A percentile compares a stretch with the other conserved stretches of the same genome.
phyloP scores from a whole-genome alignment of 306 rosid genomes.

The Sicyos edulis region DNA sequence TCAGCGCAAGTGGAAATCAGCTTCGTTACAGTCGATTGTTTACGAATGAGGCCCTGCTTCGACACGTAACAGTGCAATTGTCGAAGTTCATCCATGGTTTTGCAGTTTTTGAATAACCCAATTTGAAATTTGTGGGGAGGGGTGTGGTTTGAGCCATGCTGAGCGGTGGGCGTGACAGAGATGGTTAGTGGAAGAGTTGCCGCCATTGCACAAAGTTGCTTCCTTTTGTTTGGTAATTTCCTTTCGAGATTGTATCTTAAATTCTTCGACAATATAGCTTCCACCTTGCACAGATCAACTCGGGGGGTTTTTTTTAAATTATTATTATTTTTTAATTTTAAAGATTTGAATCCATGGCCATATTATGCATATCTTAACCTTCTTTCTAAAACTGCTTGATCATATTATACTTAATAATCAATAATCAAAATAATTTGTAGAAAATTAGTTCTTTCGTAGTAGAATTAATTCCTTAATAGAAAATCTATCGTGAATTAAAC shows the following conservation, averaged over 20 bases:
- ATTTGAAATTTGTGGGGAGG: slow-evolving; percentile 20
- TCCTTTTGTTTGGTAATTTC: background rate
- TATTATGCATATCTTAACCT: too few species aligned
- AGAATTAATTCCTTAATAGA: too few species aligned
- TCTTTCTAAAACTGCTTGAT: too few species aligned
- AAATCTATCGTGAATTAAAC: too few species aligned
- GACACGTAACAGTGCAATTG: slow-evolving; percentile 48
- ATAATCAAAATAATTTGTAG: too few species aligned
- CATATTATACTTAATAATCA: too few species aligned
- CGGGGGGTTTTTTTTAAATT: too few species aligned
- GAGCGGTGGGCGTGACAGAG: slow-evolving; percentile 28
- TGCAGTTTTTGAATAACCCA: slow-evolving; percentile 35
- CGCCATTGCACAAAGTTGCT: slow-evolving; percentile 34
- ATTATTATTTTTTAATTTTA: too few species aligned
- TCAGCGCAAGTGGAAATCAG: slow-evolving; percentile 38
- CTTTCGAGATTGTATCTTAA: background rate
- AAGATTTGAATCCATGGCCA: too few species aligned
- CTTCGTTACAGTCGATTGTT: slow-evolving; percentile 32
- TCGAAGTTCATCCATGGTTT: slow-evolving; percentile 49
- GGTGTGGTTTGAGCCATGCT: slow-evolving; percentile 28
- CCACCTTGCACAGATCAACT: too few species aligned
- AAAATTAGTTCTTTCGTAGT: too few species aligned
- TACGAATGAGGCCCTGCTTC: slow-evolving; percentile 45
- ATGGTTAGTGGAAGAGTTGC: slow-evolving; percentile 29
- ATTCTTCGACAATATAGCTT: background rate